Evolutionary conservation across 768 basidiomycete species (phyloP), one percentile per base, ranked within the genome.

Genomic region (Mycena maculata): DNA sequence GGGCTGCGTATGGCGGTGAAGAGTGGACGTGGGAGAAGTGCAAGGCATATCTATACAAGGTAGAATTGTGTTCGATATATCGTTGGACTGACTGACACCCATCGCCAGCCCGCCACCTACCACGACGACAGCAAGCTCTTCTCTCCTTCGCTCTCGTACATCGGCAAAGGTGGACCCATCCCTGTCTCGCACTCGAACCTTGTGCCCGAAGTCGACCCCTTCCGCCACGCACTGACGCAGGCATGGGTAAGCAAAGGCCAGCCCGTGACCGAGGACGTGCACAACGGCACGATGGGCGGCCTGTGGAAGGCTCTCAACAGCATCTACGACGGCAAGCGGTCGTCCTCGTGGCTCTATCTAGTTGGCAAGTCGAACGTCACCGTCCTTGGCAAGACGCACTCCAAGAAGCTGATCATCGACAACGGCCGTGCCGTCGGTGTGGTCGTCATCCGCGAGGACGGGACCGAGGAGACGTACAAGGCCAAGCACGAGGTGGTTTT

Each of bases 41-140:
- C 48, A 60, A 67, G 39, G 23, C 22, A 10, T 67, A 67, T 22
- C 22, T 67, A 15, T 67, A 67, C 56, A 67, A 63, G 36, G 66
- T 63, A 62, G 22, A 39, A 31, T 64, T 28, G 23, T 9, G n/a
- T 53, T 47, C n/a, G 44, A 48, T 52, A 33, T 31, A 4, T 20
- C 42, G 31, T 59, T 30, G 9, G 27, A 41, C 63, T 20, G 6
- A 22, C 65, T 49, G 38, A 63, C 41, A 16, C 44, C 16, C 31
- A 27, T 18, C n/a, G 22, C 31, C 33, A 67, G 60, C 60, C 66
- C 30, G 66, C 66, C 25, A 67, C 66, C 23, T 67, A 67, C 31
- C 66, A 67, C 66, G 66, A 67, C 60, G 66, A 67, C 48, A 8
- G 45, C 49, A 45, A 62, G 55, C 66, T 67, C 41, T 67, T 62